These are phyloP conservation scores for Halophytophthora polymorphica DNA, from an alignment of 352 stramenopile genomes.

Conservation along the genomic window DNA sequence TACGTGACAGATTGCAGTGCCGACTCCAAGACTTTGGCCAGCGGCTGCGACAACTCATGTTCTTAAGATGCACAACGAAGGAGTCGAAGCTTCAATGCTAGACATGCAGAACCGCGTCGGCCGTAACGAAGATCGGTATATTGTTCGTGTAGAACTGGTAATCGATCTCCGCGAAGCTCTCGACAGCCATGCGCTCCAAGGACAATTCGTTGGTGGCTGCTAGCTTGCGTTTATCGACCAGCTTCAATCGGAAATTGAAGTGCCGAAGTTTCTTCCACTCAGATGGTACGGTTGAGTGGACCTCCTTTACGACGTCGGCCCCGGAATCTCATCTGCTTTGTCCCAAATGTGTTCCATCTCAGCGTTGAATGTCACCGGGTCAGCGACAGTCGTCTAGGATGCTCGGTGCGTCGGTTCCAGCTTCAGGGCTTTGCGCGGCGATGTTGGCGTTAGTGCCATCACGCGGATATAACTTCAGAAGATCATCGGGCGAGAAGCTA, in stretches of 20 bases:
- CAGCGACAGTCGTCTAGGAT: too few relatives aligned
- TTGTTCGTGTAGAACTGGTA: constrained; percentile 30
- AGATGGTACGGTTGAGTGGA: too few relatives aligned
- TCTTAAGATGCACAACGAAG: constrained; percentile 22
- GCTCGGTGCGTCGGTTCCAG: too few relatives aligned
- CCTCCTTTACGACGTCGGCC: too few relatives aligned
- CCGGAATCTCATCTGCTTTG: too few relatives aligned
- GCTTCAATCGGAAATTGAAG: constrained; percentile 21
- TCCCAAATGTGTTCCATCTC: too few relatives aligned
- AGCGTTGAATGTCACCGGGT: too few relatives aligned
- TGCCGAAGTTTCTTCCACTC: constrained; percentile 14
- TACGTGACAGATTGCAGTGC: too few relatives aligned
- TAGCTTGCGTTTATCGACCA: constrained; percentile 15
- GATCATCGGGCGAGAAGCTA: too few relatives aligned
- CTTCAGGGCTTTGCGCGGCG: too few relatives aligned
- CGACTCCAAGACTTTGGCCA: constrained; percentile 1
- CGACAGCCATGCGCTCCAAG: constrained; percentile 8
- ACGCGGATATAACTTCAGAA: too few relatives aligned
- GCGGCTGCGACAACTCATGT: background rate
- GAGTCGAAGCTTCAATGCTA: constrained; percentile 38
- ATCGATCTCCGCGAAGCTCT: constrained; percentile 31
- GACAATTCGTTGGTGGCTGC: constrained; percentile 16
- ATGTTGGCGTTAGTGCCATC: too few relatives aligned
- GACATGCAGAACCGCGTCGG: constrained; percentile 32
- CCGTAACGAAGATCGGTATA: constrained; percentile 31